Percentiles rank a stretch among this genome's conserved stretches.
These are phyloP conservation scores for Pythium phragmiticola DNA, from an alignment of 352 stramenopile genomes.

Conservation along the genomic window DNA sequence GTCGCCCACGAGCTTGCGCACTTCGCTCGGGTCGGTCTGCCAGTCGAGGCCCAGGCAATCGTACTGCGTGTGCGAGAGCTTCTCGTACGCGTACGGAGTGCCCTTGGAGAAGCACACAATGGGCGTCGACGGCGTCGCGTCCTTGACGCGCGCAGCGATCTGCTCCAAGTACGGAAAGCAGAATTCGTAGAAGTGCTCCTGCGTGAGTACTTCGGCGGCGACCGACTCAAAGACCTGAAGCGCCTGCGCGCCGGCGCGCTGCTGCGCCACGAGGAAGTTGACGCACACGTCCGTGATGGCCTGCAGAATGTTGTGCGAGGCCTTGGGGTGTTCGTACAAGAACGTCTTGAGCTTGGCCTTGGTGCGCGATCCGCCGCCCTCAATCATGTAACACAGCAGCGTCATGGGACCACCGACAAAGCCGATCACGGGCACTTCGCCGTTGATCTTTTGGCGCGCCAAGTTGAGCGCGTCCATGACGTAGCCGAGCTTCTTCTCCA, in stretches of 20 bases:
- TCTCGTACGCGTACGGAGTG: conserved; percentile 76
- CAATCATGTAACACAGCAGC: conserved; percentile 99
- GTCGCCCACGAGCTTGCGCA: conserved; percentile 75
- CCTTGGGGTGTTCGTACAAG: conserved; percentile 92
- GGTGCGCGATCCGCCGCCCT: conserved; percentile 95
- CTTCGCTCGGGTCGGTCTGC: conserved; percentile 91
- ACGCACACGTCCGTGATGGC: conserved; percentile 94
- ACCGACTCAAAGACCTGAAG: conserved; percentile 98
- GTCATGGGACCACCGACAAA: conserved; percentile 97
- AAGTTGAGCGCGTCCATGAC: conserved; percentile 94
- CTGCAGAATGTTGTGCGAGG: conserved; percentile 90
- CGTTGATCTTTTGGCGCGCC: conserved; percentile 90
- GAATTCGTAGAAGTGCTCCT: conserved; percentile 94
- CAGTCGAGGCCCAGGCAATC: conserved; percentile 94
- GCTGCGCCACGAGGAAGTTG: conserved; percentile 94
- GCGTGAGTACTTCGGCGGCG: conserved; percentile 92
- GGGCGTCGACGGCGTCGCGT: conserved; percentile 54
- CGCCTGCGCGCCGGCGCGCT: conserved; percentile 93
- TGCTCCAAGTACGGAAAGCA: conserved; percentile 91
- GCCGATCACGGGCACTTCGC: conserved; percentile 95
- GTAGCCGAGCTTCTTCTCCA: conserved; percentile 94
- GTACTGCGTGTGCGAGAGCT: conserved; percentile 84
- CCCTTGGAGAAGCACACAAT: conserved; percentile 88
- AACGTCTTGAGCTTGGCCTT: conserved; percentile 94
- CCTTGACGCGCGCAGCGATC: conserved; percentile 79